Evolutionary conservation across 2,329 filamentous ascomycete species (phyloP), one percentile per base, ranked within the genome.

Genomic region (Diatrype stigma): DNA sequence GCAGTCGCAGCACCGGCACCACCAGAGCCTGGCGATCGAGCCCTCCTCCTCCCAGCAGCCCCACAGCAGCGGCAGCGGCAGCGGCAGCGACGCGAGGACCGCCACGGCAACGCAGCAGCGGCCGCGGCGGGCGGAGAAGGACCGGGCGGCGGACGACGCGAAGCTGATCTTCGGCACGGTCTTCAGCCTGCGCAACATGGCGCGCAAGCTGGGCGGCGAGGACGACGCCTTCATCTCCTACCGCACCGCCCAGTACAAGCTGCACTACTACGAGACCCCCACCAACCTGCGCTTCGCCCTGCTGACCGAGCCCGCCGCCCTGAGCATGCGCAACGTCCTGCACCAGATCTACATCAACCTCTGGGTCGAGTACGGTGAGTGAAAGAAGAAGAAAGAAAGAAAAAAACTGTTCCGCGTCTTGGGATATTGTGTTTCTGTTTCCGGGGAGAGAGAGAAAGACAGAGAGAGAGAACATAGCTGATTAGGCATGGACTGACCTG

Each of bases 341-440:
- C 92, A 99, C 68, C 94, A 99, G 78, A 96, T 99, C 56, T 99
- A 96, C 70, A 95, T 96, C 52, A 97, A 96, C 68, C 81, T 97
- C 22, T 99, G 94, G 75, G 93, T 99, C 17, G 94, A 99, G 74
- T 99, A 94, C 64, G 87, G 88, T 90, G 70, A 52, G 78, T 73
- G 16, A 21, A n/a, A n/a, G n/a, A n/a, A n/a, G n/a, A n/a, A n/a
- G n/a, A n/a, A n/a, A n/a, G n/a, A n/a, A n/a, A n/a, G n/a, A n/a
- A n/a, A n/a, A n/a, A n/a, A n/a, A n/a, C n/a, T n/a, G n/a, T n/a
- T n/a, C n/a, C n/a, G n/a, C n/a, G n/a, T n/a, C n/a, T n/a, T n/a
- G n/a, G n/a, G 23, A 26, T 12, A 17, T 51, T 46, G 17, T 35
- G n/a, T 28, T 51, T 35, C 6, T 21, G 28, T 21, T 37, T 32